Percentiles rank a stretch among this genome's conserved stretches.
Conservation (phyloP, 768 basidiomycete species). For the Antrodiella citrinella region DNA sequence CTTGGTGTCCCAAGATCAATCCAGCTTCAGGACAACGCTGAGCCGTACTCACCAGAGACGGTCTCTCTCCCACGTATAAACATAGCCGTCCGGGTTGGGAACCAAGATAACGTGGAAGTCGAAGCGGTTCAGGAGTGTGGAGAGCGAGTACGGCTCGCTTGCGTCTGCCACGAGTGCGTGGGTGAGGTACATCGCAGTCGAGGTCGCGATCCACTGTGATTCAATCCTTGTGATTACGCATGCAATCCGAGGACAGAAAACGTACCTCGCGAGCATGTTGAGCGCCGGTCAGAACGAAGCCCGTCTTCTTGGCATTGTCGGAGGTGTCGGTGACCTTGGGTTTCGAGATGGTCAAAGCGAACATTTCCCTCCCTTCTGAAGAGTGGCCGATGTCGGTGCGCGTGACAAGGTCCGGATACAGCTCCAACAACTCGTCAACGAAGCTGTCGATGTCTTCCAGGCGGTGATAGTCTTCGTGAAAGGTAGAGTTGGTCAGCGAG, state of each 20-base stretch:
- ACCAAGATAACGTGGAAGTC: conserved; percentile 63
- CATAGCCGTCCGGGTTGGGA: conserved; percentile 69
- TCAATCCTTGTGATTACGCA: background rate
- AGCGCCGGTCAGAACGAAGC: conserved; percentile 62
- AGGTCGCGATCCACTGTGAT: conserved; percentile 70
- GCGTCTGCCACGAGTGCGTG: conserved; percentile 56
- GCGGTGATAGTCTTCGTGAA: conserved; percentile 45
- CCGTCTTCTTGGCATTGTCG: conserved; percentile 19
- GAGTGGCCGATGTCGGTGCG: conserved; percentile 48
- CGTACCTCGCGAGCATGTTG: conserved; percentile 72
- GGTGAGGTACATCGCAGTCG: conserved; percentile 63
- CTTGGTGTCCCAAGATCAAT: conserved; percentile 18
- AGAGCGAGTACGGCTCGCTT: conserved; percentile 38
- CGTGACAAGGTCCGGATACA: conserved; percentile 38
- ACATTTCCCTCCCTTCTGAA: conserved; percentile 51
- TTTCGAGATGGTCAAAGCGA: conserved; percentile 41
- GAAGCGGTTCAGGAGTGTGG: conserved; percentile 43
- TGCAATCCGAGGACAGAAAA: conserved; percentile 2
- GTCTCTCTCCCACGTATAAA: conserved; percentile 63
- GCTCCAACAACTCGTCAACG: conserved; percentile 35
- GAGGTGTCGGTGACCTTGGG: conserved; percentile 7
- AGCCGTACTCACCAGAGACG: conserved; percentile 45
- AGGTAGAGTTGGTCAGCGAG: conserved; percentile 24
- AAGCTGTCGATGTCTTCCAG: conserved; percentile 46
- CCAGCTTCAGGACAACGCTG: background rate